Conservation (phyloP, 768 basidiomycete species). For the Rhizopogon vulgaris region DNA sequence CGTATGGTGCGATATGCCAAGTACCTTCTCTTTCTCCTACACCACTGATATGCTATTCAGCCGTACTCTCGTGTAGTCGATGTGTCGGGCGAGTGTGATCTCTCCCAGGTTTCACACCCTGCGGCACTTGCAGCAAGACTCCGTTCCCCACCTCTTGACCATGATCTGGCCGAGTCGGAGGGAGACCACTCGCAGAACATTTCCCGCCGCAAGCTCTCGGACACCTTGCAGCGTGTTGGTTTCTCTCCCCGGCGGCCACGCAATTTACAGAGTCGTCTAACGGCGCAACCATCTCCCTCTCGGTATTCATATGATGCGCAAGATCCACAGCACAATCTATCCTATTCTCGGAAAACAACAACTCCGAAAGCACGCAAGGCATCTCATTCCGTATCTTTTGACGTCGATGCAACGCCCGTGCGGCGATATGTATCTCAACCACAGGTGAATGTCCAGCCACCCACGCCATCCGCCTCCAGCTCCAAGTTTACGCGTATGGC, state of each 20-base stretch:
- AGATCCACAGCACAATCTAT: background rate
- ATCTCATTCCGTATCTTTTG: slow-evolving; percentile 21
- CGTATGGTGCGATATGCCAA: slow-evolving; percentile 31
- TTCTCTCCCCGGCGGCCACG: slow-evolving; percentile 78
- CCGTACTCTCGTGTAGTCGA: slow-evolving; percentile 48
- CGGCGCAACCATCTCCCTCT: slow-evolving; percentile 11
- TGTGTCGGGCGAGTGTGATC: slow-evolving; percentile 56
- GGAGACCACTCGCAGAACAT: slow-evolving; percentile 36
- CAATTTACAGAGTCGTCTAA: slow-evolving; percentile 29
- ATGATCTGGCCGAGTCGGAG: slow-evolving; percentile 44
- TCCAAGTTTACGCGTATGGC: slow-evolving; percentile 62
- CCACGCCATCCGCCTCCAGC: slow-evolving; percentile 49
- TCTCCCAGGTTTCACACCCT: slow-evolving; percentile 48
- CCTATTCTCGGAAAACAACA: slow-evolving; percentile 15
- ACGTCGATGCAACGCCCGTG: slow-evolving; percentile 19
- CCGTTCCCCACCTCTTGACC: slow-evolving; percentile 42
- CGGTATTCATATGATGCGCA: slow-evolving; percentile 9
- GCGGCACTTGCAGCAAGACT: slow-evolving; percentile 35
- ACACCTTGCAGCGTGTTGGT: slow-evolving; percentile 59
- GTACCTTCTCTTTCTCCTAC: background rate
- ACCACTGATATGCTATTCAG: slow-evolving; percentile 5
- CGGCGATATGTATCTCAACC: slow-evolving; percentile 20
- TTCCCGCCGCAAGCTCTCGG: slow-evolving; percentile 59
- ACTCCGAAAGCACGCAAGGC: slow-evolving; percentile 29
- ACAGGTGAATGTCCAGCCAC: slow-evolving; percentile 49